These are phyloP conservation scores for Suhomyces prunicola DNA, from an alignment of 805 yeast genomes.

Conservation along the genomic window DNA sequence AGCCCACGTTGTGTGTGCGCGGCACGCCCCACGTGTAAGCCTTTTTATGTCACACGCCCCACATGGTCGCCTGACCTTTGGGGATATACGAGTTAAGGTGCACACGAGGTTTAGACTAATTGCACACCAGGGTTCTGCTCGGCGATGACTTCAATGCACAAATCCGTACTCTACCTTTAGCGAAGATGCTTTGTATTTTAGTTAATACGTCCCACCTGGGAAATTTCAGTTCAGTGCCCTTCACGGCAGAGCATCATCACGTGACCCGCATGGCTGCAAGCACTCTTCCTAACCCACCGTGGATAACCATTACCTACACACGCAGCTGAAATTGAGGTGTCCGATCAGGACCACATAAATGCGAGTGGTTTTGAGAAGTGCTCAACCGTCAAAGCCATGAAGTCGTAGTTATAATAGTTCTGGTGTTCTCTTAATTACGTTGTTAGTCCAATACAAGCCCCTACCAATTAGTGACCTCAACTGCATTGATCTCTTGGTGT, in stretches of 20 bases:
- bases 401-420: no score
- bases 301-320: no score
- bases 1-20: conserved; percentile 7
- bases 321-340: no score
- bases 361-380: no score
- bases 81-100: background rate
- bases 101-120: background rate
- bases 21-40: conserved; percentile 10
- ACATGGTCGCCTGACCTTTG: background rate
- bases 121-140: background rate
- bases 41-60: background rate
- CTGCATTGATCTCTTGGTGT: background rate
- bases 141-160: background rate
- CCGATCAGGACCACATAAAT: no score
- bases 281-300: background rate
- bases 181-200: background rate
- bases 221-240: background rate
- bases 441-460: background rate
- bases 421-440: no score
- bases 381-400: no score
- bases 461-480: background rate
- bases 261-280: background rate
- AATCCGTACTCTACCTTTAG: background rate
- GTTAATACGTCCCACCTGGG: background rate
- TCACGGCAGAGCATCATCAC: background rate